Conservation (phyloP, 352 stramenopile species). For the Plasmopara halstedii region DNA sequence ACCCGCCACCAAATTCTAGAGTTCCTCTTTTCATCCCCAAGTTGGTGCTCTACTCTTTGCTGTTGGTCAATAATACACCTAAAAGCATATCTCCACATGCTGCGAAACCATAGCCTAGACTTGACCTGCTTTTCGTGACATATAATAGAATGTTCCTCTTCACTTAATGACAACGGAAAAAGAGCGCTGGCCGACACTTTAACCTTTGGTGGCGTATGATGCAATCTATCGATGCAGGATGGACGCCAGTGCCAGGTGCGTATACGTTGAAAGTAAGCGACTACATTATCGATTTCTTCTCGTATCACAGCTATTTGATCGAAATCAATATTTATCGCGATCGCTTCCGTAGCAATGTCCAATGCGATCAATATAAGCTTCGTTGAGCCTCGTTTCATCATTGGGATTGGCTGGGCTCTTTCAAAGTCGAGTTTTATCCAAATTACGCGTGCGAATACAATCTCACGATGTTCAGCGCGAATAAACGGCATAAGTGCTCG, state of each 20-base stretch:
- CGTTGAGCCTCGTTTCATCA: not conserved
- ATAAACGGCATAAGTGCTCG: conserved; percentile 21
- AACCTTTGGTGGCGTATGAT: conserved; percentile 27
- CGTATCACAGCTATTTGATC: conserved; percentile 38
- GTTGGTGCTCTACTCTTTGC: conserved; percentile 2
- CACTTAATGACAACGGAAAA: conserved; percentile 26
- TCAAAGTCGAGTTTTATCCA: conserved; percentile 64
- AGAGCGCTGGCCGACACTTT: conserved; percentile 19
- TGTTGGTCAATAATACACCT: conserved; percentile 35
- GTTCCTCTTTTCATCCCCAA: not conserved
- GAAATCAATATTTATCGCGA: conserved; percentile 53
- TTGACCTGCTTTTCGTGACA: conserved; percentile 26
- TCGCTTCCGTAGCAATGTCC: conserved; percentile 50
- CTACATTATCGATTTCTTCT: conserved; percentile 34
- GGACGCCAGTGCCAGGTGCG: conserved; percentile 34
- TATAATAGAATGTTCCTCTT: conserved; percentile 6
- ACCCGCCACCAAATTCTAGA: conserved; percentile 13
- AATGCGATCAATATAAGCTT: conserved; percentile 25
- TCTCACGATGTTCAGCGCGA: conserved; percentile 27
- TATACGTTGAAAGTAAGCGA: conserved; percentile 26
- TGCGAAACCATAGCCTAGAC: conserved; percentile 39
- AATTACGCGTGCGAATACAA: conserved; percentile 40
- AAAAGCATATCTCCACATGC: conserved; percentile 63
- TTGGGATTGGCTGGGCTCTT: conserved; percentile 1
- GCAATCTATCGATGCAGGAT: conserved; percentile 42